Conservation (phyloP, 805 yeast species). For the Candida sakaeoensis region DNA sequence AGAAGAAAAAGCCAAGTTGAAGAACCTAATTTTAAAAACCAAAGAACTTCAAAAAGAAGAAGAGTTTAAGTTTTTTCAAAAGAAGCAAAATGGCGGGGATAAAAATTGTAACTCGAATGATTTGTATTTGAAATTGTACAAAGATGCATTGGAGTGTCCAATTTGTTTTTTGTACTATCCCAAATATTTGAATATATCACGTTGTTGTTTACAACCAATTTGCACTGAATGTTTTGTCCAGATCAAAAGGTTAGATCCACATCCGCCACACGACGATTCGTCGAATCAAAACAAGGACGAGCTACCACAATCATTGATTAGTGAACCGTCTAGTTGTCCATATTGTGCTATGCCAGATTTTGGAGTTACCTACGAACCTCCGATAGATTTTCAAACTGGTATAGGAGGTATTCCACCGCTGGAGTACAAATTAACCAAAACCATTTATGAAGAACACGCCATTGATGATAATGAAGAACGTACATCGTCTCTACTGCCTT, state of each 20-base stretch:
- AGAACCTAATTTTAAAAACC: conserved; percentile 29
- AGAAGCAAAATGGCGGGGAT: conserved; percentile 18
- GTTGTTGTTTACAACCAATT: conserved; percentile 90
- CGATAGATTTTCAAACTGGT: conserved; percentile 50
- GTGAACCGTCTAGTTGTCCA: conserved; percentile 90
- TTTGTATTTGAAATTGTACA: conserved; percentile 58
- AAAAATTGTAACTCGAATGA: conserved; percentile 37
- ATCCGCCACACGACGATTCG: conserved; percentile 72
- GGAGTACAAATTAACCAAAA: conserved; percentile 22
- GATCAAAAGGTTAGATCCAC: conserved; percentile 87
- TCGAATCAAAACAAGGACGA: conserved; percentile 21
- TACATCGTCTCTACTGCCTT: not conserved
- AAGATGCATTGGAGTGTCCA: conserved; percentile 80
- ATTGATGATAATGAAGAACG: conserved; percentile 3
- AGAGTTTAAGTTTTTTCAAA: conserved; percentile 31
- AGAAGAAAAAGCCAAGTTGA: conserved; percentile 46
- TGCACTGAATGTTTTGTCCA: conserved; percentile 97
- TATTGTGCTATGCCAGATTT: conserved; percentile 86
- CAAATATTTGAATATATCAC: conserved; percentile 64
- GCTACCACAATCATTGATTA: conserved; percentile 62
- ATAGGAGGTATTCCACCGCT: conserved; percentile 50
- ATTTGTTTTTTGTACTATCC: conserved; percentile 91
- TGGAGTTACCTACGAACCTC: conserved; percentile 79
- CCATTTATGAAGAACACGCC: conserved; percentile 7
- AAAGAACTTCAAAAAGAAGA: conserved; percentile 31